Evolutionary conservation across 345 rosid species (phyloP).

Genomic region (Eucalyptus polyanthemos): DNA sequence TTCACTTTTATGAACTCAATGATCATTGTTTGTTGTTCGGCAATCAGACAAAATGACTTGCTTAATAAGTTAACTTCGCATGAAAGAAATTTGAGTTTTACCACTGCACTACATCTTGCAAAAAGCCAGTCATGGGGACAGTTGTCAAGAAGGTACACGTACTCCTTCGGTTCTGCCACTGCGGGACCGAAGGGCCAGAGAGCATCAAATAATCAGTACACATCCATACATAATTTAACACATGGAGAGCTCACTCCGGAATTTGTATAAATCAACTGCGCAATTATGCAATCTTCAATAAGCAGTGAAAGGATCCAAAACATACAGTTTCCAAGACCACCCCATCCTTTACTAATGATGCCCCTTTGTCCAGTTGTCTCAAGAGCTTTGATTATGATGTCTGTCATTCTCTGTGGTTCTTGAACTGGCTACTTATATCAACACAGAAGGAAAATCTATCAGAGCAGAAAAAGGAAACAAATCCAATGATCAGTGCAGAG

Average conservation of each 20-base stretch:
- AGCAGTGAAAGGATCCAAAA: background rate
- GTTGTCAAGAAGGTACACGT: slow-evolving; percentile 39
- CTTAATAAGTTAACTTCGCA: background rate
- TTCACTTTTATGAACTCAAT: background rate
- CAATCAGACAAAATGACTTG: background rate
- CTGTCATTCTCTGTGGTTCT: slow-evolving; percentile 54
- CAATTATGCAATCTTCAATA: background rate
- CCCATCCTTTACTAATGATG: slow-evolving; percentile 65
- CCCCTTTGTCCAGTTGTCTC: slow-evolving; percentile 51
- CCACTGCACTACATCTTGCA: slow-evolving; percentile 53
- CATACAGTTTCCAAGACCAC: slow-evolving; percentile 61
- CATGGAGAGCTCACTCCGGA: background rate
- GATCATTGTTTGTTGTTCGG: background rate
- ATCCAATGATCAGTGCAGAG: background rate
- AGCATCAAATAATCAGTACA: background rate
- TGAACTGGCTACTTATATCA: slow-evolving; percentile 31
- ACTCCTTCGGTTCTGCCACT: slow-evolving; percentile 42
- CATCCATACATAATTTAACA: background rate
- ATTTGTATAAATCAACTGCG: background rate
- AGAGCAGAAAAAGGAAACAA: background rate
- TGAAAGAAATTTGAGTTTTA: background rate
- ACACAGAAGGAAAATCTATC: background rate
- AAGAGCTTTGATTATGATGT: slow-evolving; percentile 37
- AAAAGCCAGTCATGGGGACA: slow-evolving; percentile 81
- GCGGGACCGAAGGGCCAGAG: background rate